Base-by-base conservation (phyloP, 1,284 basidiomycete species). In the Neolentinus lepideus region DNA sequence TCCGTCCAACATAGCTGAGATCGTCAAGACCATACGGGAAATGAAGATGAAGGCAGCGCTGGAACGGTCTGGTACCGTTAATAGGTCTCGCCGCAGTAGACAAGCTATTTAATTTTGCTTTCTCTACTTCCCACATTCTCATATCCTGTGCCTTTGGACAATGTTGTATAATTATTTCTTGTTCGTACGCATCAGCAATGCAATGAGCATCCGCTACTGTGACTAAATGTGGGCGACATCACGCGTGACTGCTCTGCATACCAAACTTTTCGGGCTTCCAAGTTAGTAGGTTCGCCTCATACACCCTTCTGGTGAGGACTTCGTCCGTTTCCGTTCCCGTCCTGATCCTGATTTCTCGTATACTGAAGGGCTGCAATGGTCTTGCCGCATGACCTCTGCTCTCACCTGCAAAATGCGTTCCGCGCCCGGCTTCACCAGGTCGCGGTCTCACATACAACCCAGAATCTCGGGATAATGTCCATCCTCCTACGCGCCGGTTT, bases 401-500 rank as follows among this genome's bases (percentile, higher is more conserved):
- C 91, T 16, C 88, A 84, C 61, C 67, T 95, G 29, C 90, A 94
- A 74, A 95, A 95, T 64, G 90, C 92, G 11, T 93, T 94, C 65
- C 84, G 89, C 16, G 88, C 90, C 1, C 83, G 92, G 16, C 85
- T 92, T 68, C 79, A 79, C 46, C 77, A 77, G 60, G 75, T 95
- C 54, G 79, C 85, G 16, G 81, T 95, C 57, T 76, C 83, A 26
- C 90, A 93, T 64, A 88, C 81, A 38, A 88, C 81, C 45, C 91
- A 93, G 71, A 92, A 93, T 63, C 78, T 90, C 54, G 89, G 84
- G 57, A 87, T 94, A 60, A 80, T 91, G 60, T 84, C 85, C 62
- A 91, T 95, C 62, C 87, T 96, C 61, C 82, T 94, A 55, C 89
- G 90, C 48, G 76, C 90, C 14, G 94, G 94, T 55, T 94, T 96